Base-by-base conservation (phyloP, 179 eudicot genomes). In the Spergularia azorica region DNA sequence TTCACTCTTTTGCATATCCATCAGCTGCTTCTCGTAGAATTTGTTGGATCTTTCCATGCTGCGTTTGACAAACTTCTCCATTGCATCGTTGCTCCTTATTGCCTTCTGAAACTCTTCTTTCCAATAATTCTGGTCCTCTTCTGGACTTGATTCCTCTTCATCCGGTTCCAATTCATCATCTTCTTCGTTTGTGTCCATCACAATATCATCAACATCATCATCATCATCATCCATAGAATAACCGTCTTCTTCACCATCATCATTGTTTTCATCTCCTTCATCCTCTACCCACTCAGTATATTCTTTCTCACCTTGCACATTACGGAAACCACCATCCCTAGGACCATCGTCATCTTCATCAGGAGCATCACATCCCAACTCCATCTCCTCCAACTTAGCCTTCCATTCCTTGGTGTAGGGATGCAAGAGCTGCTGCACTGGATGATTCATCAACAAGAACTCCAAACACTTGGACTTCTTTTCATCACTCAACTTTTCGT, bases 391-490 rank as follows among this genome's bases (percentile, higher is more conserved):
- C 90, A 95, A 83, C 82, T 84, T 95, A 3, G 84, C 91, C 91
- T 95, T 95, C 99, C 99, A 95, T 77, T 95, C 99, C 85, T 87
- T 93, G 3, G 97, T 95, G 80, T 90, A 95, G 4, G 99, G 99
- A 82, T 95, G 99, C 88, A 95, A 76, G 43, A 95, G 81, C 63
- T 73, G 81, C 63, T 73, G 82, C 41, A 89, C 83, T 0, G 99
- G 99, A 81, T 93, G 97, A 77, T 95, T 91, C 76, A 36, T 83
- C 78, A 95, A 73, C 91, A 95, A 84, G 69, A 91, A 95, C 83
- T 73, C 92, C 88, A 93, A 86, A 72, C 97, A 93, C 83, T 89
- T 89, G 3, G 95, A 89, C 83, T 95, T 95, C 82, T 84, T 88
- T 76, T 91, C 95, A 77, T 95, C 97, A 73, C 89, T 93, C 87